Evolutionary conservation across 23 red algal species (phyloP).

Genomic region (Gracilaria gracilis): DNA sequence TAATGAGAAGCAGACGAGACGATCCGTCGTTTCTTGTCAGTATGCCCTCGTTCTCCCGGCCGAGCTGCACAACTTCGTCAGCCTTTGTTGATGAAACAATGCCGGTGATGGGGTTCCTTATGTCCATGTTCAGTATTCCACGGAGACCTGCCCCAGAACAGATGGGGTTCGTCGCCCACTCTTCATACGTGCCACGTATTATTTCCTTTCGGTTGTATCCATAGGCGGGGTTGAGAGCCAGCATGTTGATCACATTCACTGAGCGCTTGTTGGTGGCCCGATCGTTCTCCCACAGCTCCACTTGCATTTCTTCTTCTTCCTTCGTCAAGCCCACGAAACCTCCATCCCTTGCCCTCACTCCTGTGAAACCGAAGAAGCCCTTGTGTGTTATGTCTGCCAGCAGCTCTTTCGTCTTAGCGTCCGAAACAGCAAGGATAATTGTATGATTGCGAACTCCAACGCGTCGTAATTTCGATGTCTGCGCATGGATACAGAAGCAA

Average conservation of each 20-base stretch:
- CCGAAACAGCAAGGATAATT: constrained; percentile 37
- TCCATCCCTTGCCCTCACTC: neutral
- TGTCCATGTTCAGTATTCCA: constrained; percentile 36
- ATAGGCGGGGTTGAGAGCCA: constrained; percentile 33
- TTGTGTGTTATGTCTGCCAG: constrained; percentile 55
- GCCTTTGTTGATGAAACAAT: neutral
- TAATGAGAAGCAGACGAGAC: neutral
- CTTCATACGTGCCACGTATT: constrained; percentile 43
- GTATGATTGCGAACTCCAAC: constrained; percentile 36
- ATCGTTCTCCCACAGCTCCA: neutral
- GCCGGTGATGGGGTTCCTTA: constrained; percentile 42
- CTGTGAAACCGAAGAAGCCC: constrained; percentile 62
- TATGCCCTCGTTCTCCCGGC: neutral
- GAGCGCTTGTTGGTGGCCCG: constrained; percentile 4
- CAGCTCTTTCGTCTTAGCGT: constrained; percentile 27
- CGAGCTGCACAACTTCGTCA: constrained; percentile 28
- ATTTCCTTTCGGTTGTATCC: constrained; percentile 11
- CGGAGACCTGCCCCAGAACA: neutral
- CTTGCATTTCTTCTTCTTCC: constrained; percentile 24
- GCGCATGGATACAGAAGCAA: constrained; percentile 38
- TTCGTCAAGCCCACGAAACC: constrained; percentile 15
- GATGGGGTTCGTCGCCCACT: constrained; percentile 51
- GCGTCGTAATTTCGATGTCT: constrained; percentile 51
- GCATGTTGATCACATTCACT: constrained; percentile 47
- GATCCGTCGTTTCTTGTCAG: constrained; percentile 17